Base-by-base conservation (phyloP, 495 filamentous ascomycete species). In the Xylaria venustula region DNA sequence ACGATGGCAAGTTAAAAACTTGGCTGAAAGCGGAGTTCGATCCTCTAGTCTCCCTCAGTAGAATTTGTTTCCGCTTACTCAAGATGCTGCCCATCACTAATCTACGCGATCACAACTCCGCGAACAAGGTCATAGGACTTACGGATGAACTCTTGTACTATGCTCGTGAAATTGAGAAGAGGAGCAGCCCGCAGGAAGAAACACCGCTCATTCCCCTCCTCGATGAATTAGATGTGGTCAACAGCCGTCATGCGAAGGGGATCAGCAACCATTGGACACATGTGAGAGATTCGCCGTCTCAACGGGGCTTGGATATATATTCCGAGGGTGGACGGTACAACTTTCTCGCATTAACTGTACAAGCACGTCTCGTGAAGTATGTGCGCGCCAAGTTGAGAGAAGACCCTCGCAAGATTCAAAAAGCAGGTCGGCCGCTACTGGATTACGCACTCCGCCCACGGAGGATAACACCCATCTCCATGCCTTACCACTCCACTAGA, bases 91-190 rank as follows among this genome's bases (percentile, higher is more conserved):
- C 60, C 19, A 30, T 36, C 49, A 17, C 47, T 4, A 36, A 11
- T 55, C 23, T 50, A 3, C 25, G 47, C 2, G 47, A 51, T 40
- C 50, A n/a, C 11, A 7, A 15, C 20, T 53, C 19, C 5, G 50
- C 12, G 30, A 53, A 53, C 20, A 23, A 37, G 49, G 22, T 53
- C 17, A 53, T 53, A 40, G 50, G 32, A 12, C 20, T 46, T 25
- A 42, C 44, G 34, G 53, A 56, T 42, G 44, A 62, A 12, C 22
- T 57, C 9, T 50, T 62, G 46, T 62, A 51, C 45, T 62, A 62
- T 42, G 60, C 60, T 19, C 32, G 42, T 17, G 60, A 57, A 44
- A 23, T 40, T 9, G 60, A 62, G 60, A 51, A 32, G 19, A 37
- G 40, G n/a, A 32, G 12, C 44, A 56, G 23, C 44, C 26, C 44